Evolutionary conservation across 352 stramenopile species (phyloP), one percentile per base, ranked within the genome.

Genomic region (Pythium aristosporum): DNA sequence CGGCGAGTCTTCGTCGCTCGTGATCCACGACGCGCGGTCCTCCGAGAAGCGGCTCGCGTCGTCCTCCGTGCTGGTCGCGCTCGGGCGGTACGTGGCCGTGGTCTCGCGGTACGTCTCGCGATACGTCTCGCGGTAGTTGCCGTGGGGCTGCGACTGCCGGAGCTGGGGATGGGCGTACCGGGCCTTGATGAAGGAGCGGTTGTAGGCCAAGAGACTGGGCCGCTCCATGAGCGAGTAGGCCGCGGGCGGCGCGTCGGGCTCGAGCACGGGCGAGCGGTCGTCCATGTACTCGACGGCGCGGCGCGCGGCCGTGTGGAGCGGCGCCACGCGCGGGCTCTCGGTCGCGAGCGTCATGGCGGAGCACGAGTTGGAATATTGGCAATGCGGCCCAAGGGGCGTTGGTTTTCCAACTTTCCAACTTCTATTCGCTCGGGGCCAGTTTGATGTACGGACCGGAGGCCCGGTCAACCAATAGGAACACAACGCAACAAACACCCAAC

Each of bases 281-380:
- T 67, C 61, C n/a, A 57, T 44, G 44, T 62, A 67, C 52, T 67
- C 61, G 34, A 61, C 61, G 51, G 60, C 60, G 51, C 60, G 60
- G 30, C 60, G 60, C 51, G 60, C 60, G 32, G 60, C 50, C 34
- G 59, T 37, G 48, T 64, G 57, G n/a, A 57, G 36, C 46, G 58
- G 48, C 42, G 52, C 60, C 50, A 66, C 43, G 25, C 55, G 57
- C 20, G 50, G 60, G 39, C 59, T 66, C 42, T 53, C 41, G 23
- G 34, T 30, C 20, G 41, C 43, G 60, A 58, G 41, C 41, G 46
- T 63, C 32, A 56, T 63, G 32, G 16, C 15, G 12, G 15, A 23
- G 18, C 15, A 23, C 8, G 42, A 23, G 15, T 42, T 12, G 15
- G 37, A 42, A 42, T 42, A 42, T 18, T 42, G 11, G 11, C 37